phyloP scores from a whole-genome alignment of 345 rosid species.

The Ceriops tagal region DNA sequence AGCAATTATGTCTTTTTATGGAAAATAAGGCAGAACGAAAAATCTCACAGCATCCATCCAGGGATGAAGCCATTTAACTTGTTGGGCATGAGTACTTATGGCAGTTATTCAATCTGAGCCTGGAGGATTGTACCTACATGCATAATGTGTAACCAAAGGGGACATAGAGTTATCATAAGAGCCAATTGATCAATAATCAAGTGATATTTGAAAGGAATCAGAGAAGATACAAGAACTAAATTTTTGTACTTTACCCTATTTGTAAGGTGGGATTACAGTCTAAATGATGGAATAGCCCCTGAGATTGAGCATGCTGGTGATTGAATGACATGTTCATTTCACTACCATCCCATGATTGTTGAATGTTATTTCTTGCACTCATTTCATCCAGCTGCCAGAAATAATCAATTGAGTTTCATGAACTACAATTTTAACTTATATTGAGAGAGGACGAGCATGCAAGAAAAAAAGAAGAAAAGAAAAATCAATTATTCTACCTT shows the following conservation, averaged over 20 bases:
- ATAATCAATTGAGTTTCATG: neutral
- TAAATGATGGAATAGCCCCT: slow-evolving; percentile 69
- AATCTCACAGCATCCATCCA: slow-evolving; percentile 48
- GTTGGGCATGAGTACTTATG: too few relatives aligned
- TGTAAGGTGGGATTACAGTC: slow-evolving; percentile 93
- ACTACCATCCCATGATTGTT: slow-evolving; percentile 64
- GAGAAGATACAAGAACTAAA: neutral
- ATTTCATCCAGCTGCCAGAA: slow-evolving; percentile 70
- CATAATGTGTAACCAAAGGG: too few relatives aligned
- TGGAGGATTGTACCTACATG: too few relatives aligned
- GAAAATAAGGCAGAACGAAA: slow-evolving; percentile 1
- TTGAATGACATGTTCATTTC: slow-evolving; percentile 59
- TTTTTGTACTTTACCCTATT: slow-evolving; percentile 54
- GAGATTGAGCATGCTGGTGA: slow-evolving; percentile 62
- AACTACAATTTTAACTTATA: neutral
- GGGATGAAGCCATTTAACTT: slow-evolving; percentile 47
- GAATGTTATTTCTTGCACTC: slow-evolving; percentile 47
- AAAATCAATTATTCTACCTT: neutral
- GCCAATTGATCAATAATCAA: neutral
- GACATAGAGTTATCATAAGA: neutral
- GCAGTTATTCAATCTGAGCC: too few relatives aligned
- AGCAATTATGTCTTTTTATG: slow-evolving; percentile 3
- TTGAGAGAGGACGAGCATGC: neutral
- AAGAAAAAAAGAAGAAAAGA: neutral
- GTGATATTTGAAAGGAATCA: neutral